Conservation (phyloP, 75 land plant genomes). For the Selaginella tamariscina region DNA sequence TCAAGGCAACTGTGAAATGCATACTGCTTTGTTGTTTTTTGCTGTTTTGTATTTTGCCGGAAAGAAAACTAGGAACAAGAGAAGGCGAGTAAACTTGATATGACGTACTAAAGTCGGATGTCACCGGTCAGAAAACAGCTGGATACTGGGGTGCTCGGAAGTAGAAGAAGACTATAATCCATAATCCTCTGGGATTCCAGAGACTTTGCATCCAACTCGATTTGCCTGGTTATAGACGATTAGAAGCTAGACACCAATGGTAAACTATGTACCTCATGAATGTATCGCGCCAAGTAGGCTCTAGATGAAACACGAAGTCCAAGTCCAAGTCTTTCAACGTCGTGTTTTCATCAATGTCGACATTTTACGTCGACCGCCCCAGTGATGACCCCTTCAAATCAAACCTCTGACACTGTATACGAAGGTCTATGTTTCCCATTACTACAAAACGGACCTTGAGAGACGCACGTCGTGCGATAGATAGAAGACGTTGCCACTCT, state of each 20-base stretch:
- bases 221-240: constrained; percentile 48
- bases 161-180: constrained; percentile 94
- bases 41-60: not conserved
- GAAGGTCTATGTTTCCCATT: constrained; percentile 97
- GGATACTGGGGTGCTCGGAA: constrained; percentile 75
- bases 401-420: constrained; percentile 87
- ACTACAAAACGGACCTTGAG: constrained; percentile 96
- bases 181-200: constrained; percentile 69
- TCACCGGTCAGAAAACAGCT: constrained; percentile 9
- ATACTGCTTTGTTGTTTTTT: too few relatives aligned
- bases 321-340: constrained; percentile 92
- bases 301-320: constrained; percentile 72
- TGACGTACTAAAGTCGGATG: not conserved
- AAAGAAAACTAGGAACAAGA: not conserved
- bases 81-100: constrained; percentile 1
- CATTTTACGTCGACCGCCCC: constrained; percentile 86
- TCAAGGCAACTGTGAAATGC: too few relatives aligned
- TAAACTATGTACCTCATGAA: constrained; percentile 42
- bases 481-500: constrained; percentile 72
- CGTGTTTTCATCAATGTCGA: constrained; percentile 94
- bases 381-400: constrained; percentile 91
- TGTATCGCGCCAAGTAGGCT: constrained; percentile 86
- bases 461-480: constrained; percentile 42
- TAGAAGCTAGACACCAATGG: not conserved
- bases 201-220: constrained; percentile 74